Percentiles rank a stretch among this genome's conserved stretches.
Conservation (phyloP, 768 basidiomycete species). For the Sporobolomyces pararoseus region DNA sequence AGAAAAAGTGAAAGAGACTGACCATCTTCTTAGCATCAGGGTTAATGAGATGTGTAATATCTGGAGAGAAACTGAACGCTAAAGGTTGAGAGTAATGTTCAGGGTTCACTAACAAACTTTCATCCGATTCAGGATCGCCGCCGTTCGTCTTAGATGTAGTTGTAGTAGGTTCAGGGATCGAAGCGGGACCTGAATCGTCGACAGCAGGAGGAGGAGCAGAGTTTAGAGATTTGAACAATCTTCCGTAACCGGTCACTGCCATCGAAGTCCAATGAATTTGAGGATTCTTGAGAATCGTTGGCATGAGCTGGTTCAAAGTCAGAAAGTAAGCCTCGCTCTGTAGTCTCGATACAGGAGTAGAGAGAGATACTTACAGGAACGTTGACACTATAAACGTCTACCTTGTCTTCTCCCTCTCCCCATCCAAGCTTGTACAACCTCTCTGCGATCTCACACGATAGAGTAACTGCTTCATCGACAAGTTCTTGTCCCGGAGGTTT, state of each 20-base stretch:
- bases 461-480: constrained; percentile 46
- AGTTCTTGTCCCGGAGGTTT: constrained; percentile 43
- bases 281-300: constrained; percentile 44
- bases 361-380: constrained; percentile 21
- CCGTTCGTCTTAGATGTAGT: neutral
- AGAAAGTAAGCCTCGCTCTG: neutral
- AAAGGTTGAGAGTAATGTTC: constrained; percentile 35
- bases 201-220: neutral
- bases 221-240: constrained; percentile 47
- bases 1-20: neutral
- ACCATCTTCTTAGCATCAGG: constrained; percentile 29
- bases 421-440: constrained; percentile 48
- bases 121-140: neutral
- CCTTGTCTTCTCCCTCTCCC: constrained; percentile 45
- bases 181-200: constrained; percentile 24
- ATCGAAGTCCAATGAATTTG: constrained; percentile 49
- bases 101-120: neutral
- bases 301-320: constrained; percentile 45
- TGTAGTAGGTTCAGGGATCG: constrained; percentile 28
- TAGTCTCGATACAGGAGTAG: neutral
- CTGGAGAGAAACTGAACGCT: constrained; percentile 49
- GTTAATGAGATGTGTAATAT: constrained; percentile 47
- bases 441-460: constrained; percentile 46
- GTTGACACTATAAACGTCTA: constrained; percentile 41
- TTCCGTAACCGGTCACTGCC: constrained; percentile 49